Evolutionary conservation across 495 filamentous ascomycete genomes (phyloP).

Genomic region (Podospora appendiculata): DNA sequence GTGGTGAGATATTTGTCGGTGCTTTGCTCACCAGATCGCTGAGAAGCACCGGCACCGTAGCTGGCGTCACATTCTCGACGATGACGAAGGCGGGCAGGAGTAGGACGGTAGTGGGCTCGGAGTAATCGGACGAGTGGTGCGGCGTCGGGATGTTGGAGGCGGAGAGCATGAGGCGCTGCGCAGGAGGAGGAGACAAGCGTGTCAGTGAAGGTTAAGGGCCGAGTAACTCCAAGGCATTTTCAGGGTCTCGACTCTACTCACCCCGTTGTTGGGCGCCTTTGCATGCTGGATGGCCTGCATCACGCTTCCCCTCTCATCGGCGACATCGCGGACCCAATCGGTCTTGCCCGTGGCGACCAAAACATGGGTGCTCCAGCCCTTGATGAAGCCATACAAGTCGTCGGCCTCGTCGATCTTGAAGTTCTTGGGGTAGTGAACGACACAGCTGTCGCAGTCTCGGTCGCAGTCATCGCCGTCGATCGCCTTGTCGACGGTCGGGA

Average conservation of each 20-base stretch:
- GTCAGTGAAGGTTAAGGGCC: not conserved
- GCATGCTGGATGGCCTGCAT: slow-evolving; percentile 80
- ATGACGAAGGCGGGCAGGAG: slow-evolving; percentile 83
- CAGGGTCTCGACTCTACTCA: slow-evolving; percentile 22
- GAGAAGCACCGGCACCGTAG: slow-evolving; percentile 65
- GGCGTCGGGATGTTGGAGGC: slow-evolving; percentile 89
- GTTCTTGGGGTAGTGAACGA: slow-evolving; percentile 59
- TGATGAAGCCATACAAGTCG: slow-evolving; percentile 77
- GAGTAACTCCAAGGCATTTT: slow-evolving; percentile 13
- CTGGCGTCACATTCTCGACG: slow-evolving; percentile 78
- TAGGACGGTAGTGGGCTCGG: slow-evolving; percentile 70
- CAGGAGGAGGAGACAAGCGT: not conserved
- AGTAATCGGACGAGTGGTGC: slow-evolving; percentile 44
- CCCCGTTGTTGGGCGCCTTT: slow-evolving; percentile 62
- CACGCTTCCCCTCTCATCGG: slow-evolving; percentile 84
- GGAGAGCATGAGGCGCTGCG: slow-evolving; percentile 80
- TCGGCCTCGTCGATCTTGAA: slow-evolving; percentile 72
- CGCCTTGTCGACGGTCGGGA: slow-evolving; percentile 56
- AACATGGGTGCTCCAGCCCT: slow-evolving; percentile 82
- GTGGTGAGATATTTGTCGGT: slow-evolving; percentile 67
- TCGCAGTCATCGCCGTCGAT: slow-evolving; percentile 86
- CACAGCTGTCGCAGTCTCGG: slow-evolving; percentile 82
- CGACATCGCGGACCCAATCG: slow-evolving; percentile 88
- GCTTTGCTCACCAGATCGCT: slow-evolving; percentile 59
- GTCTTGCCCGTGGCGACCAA: slow-evolving; percentile 91